Evolutionary conservation across 805 yeast genomes (phyloP).

Genomic region (Candida ovalis): DNA sequence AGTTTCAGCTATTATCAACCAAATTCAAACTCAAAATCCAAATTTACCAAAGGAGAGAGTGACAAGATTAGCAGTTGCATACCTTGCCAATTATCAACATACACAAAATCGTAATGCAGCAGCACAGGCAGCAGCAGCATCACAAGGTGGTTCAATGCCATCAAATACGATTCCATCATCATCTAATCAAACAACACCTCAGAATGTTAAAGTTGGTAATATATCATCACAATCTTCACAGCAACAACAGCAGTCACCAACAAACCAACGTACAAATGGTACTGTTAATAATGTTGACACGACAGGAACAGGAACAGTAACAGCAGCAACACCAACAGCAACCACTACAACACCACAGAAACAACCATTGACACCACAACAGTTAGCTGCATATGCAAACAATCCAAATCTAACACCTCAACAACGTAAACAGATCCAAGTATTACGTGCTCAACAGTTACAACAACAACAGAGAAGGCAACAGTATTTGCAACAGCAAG

Average conservation of each 20-base stretch:
- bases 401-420: conserved; percentile 41
- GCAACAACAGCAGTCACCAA: conserved; percentile 2
- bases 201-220: background rate
- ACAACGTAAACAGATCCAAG: conserved; percentile 42
- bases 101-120: conserved; percentile 37
- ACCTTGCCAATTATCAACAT: conserved; percentile 54
- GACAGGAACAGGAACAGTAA: no score
- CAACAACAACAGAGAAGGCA: conserved; percentile 23
- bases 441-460: conserved; percentile 34
- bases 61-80: conserved; percentile 60
- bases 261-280: conserved; percentile 5
- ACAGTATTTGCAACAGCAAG: conserved; percentile 23
- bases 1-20: conserved; percentile 59
- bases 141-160: background rate
- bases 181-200: background rate
- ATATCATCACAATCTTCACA: background rate
- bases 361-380: conserved; percentile 20
- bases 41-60: conserved; percentile 60
- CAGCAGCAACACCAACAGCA: no score
- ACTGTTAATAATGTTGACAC: conserved; percentile 16
- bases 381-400: conserved; percentile 25
- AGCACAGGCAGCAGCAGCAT: conserved; percentile 19
- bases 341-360: conserved; percentile 8
- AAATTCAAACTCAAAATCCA: conserved; percentile 65
- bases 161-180: conserved; percentile 7